Conservation (phyloP, 1,284 basidiomycete genomes). For the Mycena sp. region DNA sequence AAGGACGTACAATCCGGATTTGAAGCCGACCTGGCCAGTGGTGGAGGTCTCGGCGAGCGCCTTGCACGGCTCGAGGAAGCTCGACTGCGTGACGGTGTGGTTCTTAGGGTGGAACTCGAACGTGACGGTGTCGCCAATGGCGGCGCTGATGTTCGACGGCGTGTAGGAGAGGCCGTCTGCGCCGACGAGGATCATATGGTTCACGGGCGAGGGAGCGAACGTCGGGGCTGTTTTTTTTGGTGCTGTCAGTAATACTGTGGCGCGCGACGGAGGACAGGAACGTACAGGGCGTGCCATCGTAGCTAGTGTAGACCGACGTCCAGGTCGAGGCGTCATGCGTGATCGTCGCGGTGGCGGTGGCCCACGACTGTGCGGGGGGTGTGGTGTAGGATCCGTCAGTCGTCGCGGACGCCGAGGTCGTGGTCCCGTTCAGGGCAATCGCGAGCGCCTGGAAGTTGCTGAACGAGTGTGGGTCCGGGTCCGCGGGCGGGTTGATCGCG, state of each 20-base stretch:
- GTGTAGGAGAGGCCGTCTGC: constrained; percentile 47
- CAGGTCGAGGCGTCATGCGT: constrained; percentile 42
- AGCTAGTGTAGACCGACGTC: constrained; percentile 51
- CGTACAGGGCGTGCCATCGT: constrained; percentile 49
- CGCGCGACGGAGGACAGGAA: background rate
- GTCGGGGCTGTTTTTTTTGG: constrained; percentile 50
- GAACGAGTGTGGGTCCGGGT: constrained; percentile 54
- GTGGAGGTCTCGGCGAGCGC: constrained; percentile 49
- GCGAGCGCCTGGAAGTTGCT: constrained; percentile 53
- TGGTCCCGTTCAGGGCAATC: constrained; percentile 44
- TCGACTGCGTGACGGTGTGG: constrained; percentile 71
- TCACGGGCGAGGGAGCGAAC: constrained; percentile 42
- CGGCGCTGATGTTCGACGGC: constrained; percentile 56
- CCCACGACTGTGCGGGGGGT: constrained; percentile 47
- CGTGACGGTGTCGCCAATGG: constrained; percentile 44
- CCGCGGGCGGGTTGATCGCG: constrained; percentile 57
- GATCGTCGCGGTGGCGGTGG: constrained; percentile 49
- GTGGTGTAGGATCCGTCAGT: constrained; percentile 37
- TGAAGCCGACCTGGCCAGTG: constrained; percentile 52
- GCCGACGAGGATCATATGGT: constrained; percentile 55
- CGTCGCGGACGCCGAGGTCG: constrained; percentile 25
- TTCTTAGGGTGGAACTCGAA: constrained; percentile 51
- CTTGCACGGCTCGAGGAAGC: constrained; percentile 63
- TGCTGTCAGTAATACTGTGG: too few relatives aligned
- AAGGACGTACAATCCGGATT: constrained; percentile 57